Percentiles rank a stretch among this genome's conserved stretches.
These are phyloP conservation scores for Neostapfia colusana DNA, from an alignment of 176 grass and related monocot species.

Conservation along the genomic window DNA sequence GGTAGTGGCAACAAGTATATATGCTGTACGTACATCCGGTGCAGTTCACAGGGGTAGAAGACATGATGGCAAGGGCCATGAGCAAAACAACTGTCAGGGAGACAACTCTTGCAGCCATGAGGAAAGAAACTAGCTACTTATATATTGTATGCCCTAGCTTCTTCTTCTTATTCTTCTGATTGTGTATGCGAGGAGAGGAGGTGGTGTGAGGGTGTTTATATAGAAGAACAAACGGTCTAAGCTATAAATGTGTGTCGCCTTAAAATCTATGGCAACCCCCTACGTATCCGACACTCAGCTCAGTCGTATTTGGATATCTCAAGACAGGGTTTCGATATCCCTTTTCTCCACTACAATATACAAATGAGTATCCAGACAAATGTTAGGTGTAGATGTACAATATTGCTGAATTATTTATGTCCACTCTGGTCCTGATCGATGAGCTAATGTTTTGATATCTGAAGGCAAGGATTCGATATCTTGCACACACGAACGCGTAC, in stretches of 20 bases:
- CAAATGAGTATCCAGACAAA: no score
- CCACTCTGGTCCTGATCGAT: neutral
- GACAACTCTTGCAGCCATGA: neutral
- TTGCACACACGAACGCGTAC: neutral
- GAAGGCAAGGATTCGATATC: neutral
- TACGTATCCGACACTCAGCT: neutral
- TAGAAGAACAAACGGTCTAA: neutral
- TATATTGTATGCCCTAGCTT: no score
- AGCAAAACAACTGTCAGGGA: neutral
- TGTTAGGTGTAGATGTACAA: no score
- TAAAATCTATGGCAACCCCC: neutral
- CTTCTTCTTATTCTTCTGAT: no score
- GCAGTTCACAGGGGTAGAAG: neutral
- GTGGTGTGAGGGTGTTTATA: neutral
- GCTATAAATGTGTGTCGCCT: neutral
- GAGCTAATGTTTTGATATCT: neutral
- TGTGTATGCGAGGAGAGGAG: no score
- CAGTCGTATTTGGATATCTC: neutral
- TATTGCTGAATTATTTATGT: no score
- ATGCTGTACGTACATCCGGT: no score
- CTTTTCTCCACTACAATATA: neutral
- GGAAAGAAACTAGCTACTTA: no score
- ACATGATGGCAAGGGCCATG: neutral
- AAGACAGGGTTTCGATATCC: neutral
- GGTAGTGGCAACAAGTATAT: no score